Evolutionary conservation across 2,329 filamentous ascomycete species (phyloP).

Genomic region (Aspergillus sp.): DNA sequence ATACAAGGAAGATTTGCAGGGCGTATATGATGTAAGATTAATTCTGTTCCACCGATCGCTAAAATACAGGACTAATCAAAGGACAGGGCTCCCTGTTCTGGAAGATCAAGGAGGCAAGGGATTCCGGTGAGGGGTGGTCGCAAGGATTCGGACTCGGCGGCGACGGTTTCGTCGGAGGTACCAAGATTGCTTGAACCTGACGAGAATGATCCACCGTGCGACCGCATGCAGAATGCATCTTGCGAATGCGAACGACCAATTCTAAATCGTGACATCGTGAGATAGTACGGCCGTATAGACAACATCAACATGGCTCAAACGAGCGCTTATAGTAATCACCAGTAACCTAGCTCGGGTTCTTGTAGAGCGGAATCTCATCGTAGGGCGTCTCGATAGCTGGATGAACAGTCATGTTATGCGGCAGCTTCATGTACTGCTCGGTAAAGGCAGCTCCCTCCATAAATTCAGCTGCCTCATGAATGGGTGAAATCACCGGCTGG

Average conservation of each 20-base stretch:
- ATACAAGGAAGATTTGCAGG: conserved; percentile 34
- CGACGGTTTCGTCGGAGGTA: neutral
- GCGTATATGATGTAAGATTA: conserved; percentile 43
- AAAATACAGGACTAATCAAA: neutral
- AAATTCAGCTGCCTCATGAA: neutral
- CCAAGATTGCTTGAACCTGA: neutral
- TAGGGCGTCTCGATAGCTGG: conserved; percentile 12
- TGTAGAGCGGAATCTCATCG: conserved; percentile 11
- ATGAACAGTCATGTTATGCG: conserved; percentile 13
- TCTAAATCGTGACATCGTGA: neutral
- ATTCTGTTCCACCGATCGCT: too few relatives aligned
- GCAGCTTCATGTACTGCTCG: conserved; percentile 9
- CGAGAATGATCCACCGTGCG: neutral
- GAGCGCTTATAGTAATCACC: too few relatives aligned
- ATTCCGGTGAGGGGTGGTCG: conserved; percentile 4
- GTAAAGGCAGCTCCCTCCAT: neutral
- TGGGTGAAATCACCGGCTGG: neutral
- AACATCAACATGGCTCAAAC: too few relatives aligned
- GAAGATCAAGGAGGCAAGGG: conserved; percentile 10
- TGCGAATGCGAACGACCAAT: neutral
- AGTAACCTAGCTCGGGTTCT: neutral
- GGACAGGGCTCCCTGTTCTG: conserved; percentile 18
- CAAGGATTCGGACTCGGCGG: conserved; percentile 15
- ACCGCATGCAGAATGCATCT: neutral
- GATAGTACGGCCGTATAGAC: too few relatives aligned